Evolutionary conservation across 108 stramenopile genomes (phyloP).

Genomic region (Nitzschia sp.): DNA sequence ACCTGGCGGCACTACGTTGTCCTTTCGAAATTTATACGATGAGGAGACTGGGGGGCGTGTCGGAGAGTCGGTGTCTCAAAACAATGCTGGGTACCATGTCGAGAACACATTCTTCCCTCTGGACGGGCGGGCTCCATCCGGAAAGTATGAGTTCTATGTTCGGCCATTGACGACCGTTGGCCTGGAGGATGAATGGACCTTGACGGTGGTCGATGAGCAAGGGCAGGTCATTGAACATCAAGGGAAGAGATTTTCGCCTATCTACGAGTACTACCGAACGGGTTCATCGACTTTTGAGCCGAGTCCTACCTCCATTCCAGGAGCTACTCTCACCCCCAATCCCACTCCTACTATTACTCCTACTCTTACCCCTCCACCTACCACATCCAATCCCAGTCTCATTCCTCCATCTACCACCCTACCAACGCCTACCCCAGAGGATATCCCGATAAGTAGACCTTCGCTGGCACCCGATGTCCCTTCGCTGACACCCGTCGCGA

Average conservation of each 20-base stretch:
- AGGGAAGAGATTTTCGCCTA: slow-evolving; percentile 7
- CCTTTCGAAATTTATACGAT: slow-evolving; percentile 16
- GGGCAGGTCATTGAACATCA: not conserved
- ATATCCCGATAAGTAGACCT: not conserved
- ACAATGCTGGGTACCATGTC: slow-evolving; percentile 25
- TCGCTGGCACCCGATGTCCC: not conserved
- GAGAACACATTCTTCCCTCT: slow-evolving; percentile 37
- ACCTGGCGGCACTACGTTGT: slow-evolving; percentile 20
- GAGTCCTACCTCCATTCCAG: not conserved
- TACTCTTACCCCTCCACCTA: not conserved
- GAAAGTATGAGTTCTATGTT: slow-evolving; percentile 29
- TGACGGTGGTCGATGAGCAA: slow-evolving; percentile 14
- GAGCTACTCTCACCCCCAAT: not conserved
- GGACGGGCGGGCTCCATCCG: slow-evolving; percentile 12
- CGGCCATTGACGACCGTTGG: slow-evolving; percentile 26
- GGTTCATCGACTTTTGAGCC: not conserved
- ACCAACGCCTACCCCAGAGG: not conserved
- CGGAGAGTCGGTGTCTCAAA: slow-evolving; percentile 20
- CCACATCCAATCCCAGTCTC: not conserved
- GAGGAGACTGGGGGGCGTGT: slow-evolving; percentile 20
- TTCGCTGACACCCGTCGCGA: not conserved
- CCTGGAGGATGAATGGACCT: slow-evolving; percentile 19
- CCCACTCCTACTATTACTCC: not conserved
- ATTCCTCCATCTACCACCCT: not conserved
- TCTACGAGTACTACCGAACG: slow-evolving; percentile 6